Conservation (phyloP, 164 flowering plant genomes). For the Tetrastigma voinierianum region DNA sequence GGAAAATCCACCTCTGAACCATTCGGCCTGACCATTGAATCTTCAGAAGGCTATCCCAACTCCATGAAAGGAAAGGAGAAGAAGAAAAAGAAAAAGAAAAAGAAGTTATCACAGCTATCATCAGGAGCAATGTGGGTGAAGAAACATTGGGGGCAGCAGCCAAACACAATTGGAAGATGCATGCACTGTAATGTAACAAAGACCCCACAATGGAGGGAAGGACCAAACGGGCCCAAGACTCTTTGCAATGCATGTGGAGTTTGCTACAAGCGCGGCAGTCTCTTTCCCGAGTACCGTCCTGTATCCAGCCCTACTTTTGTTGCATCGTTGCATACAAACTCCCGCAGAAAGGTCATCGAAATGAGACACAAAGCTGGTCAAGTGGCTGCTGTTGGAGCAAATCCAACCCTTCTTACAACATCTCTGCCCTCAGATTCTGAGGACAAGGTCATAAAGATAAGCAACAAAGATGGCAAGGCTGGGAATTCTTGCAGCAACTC, state of each 20-base stretch:
- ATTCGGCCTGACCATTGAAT: neutral
- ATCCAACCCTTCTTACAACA: too few relatives aligned
- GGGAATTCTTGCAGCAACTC: too few relatives aligned
- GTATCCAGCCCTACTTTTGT: conserved; percentile 55
- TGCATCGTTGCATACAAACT: conserved; percentile 42
- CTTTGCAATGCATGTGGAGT: conserved; percentile 62
- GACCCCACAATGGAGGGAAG: conserved; percentile 57
- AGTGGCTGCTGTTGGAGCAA: too few relatives aligned
- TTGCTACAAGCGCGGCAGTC: conserved; percentile 46
- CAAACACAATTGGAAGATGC: conserved; percentile 25
- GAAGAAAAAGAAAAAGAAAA: conserved; percentile 21
- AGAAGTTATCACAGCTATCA: conserved; percentile 17
- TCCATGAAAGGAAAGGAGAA: too few relatives aligned
- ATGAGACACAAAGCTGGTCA: conserved; percentile 30
- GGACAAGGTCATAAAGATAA: too few relatives aligned
- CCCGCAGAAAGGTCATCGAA: conserved; percentile 43
- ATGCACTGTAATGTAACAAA: conserved; percentile 35
- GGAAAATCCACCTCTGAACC: conserved; percentile 13
- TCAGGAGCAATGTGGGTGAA: conserved; percentile 11
- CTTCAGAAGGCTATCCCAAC: conserved; percentile 5
- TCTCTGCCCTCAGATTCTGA: too few relatives aligned
- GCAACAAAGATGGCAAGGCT: too few relatives aligned
- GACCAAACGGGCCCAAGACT: conserved; percentile 49
- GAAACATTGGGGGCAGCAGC: neutral
- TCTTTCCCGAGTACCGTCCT: conserved; percentile 50